These are phyloP conservation scores for Mucor irregularis DNA, from an alignment of 371 early-diverging fungal species.

Conservation along the genomic window DNA sequence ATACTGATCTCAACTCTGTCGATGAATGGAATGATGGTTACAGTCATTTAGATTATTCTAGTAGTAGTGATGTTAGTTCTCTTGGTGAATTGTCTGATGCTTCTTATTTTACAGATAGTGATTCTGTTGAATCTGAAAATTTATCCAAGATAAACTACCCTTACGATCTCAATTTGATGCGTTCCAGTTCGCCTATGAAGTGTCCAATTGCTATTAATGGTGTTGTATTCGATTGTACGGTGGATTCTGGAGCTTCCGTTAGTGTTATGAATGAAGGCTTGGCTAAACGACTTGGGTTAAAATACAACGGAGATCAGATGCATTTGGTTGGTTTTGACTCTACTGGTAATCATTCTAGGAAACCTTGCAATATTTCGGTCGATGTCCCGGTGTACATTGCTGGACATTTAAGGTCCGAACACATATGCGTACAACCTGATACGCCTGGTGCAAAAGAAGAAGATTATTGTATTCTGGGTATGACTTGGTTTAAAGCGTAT, in stretches of 20 bases:
- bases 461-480: not conserved
- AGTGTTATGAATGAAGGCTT: conserved; percentile 6
- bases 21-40: no score
- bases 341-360: not conserved
- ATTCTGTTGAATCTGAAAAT: no score
- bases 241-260: not conserved
- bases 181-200: not conserved
- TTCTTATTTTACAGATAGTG: no score
- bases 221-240: not conserved
- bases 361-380: not conserved
- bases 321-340: not conserved
- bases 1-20: no score
- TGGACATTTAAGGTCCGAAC: not conserved
- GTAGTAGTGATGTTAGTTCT: no score
- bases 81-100: no score
- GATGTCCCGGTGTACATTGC: not conserved
- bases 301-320: conserved; percentile 5
- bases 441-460: not conserved
- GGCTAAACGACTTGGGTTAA: not conserved
- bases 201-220: conserved; percentile 5
- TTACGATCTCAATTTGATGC: not conserved
- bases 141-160: no score
- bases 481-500: not conserved
- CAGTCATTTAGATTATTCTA: no score
- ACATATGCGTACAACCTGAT: not conserved